Evolutionary conservation across 2,329 filamentous ascomycete species (phyloP), one percentile per base, ranked within the genome.

Genomic region (Diaporthe sp.): DNA sequence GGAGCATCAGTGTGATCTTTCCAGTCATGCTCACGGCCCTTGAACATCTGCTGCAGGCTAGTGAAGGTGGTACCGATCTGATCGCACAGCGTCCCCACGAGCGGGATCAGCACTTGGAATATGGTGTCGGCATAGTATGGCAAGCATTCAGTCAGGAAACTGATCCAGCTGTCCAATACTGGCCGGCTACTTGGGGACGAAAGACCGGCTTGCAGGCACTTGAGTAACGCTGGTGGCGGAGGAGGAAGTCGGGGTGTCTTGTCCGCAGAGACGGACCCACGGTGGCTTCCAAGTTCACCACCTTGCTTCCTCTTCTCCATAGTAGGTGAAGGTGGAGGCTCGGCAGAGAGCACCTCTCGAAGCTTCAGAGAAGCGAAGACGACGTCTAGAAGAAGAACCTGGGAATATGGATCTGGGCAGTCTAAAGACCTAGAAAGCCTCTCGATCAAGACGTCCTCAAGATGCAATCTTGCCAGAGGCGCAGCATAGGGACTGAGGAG

Each of bases 141-240:
- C 42, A 99, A 86, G 59, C 95, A 94, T 81, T 96, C 94, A 6
- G 92, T 91, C 10, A 99, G 88, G 79, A 99, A 96, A 42, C 91
- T 89, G 13, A 98, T 92, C 97, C 97, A 99, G 81, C 94, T 96
- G 79, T 98, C 96, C 49, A 99, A 87, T 8, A 97, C 93, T 12
- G 92, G 88, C 7, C 95, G 92, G 78, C 94, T 96, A 72, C 88
- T 92, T 3, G 89, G 82, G 4, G 95, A 94, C 73, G 94, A 92
- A 68, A 99, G 92, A 0, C 95, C 97, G 61, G 92, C 91, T 76
- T 95, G 92, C 17, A 99, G 88, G 81, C 95, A 98, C 77, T 94
- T 93, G n/a, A 97, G 89, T n/a, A 99, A 85, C 49, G 92, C 87
- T 22, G 91, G 86, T 3, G 94, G 92, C 28, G 94, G 94, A 4